Base-by-base conservation (phyloP, 2,329 filamentous ascomycete genomes). In the Stagonosporopsis tanaceti region DNA sequence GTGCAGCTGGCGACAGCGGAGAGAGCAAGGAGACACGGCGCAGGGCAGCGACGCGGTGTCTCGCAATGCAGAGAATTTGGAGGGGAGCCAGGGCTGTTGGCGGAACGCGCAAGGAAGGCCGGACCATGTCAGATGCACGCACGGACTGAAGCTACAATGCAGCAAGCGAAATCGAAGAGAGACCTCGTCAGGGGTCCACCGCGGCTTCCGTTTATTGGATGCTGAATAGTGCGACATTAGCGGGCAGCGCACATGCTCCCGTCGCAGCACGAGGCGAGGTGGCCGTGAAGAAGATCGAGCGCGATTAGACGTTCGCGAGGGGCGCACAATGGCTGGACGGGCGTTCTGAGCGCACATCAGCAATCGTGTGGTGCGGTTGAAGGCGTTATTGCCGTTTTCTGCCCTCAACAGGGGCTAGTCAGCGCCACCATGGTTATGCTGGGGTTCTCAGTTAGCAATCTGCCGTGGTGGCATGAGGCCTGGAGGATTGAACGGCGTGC, bases 141-240 rank as follows among this genome's bases (percentile, higher is more conserved):
- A 70, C 66, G 57, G 67, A 57, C 66, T 55, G 42, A 50, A 61
- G 48, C 40, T 58, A 47, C 57, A 59, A 57, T 63, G 60, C 64
- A 63, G 50, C 61, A 63, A 66, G 62, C 66, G 66, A 66, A 47
- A 54, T 48, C 60, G 61, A 57, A 59, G 54, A 63, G 59, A 60
- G 64, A 61, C 54, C 37, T n/a, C 11, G 20, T 41, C 35, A 47
- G 65, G 66, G 69, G 64, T 52, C 60, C 40, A 53, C 47, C 45
- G 37, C 53, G 46, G 60, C 25, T 47, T 40, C 41, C 45, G 44
- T 47, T 53, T 54, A 69, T 68, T 68, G 62, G 66, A 62, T 50
- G 60, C 47, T 45, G 39, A 34, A 62, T 73, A 64, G 71, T 73
- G 70, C 65, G 68, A 72, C 71, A 67, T 58, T 66, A 64, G 65